phyloP scores from a whole-genome alignment of 2,329 filamentous ascomycete genomes.

The Pochonia chlamydosporia region DNA sequence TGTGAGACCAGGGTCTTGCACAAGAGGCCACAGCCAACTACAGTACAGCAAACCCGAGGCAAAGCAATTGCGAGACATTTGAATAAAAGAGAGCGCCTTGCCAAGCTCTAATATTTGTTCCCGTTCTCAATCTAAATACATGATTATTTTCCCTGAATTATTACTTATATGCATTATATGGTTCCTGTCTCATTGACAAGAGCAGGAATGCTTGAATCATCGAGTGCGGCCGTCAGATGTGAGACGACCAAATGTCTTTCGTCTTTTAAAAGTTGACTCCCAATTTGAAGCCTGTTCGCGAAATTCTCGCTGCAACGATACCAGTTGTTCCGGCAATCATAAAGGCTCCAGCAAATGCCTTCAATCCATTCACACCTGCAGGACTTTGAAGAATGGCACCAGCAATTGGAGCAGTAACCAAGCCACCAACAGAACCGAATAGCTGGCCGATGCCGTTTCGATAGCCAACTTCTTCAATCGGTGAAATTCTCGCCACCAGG shows the following conservation, averaged over 20 bases:
- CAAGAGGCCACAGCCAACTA: too few relatives aligned
- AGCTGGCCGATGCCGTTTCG: constrained; percentile 36
- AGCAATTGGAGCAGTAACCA: constrained; percentile 15
- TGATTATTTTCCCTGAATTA: too few relatives aligned
- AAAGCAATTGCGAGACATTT: too few relatives aligned
- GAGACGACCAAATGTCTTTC: too few relatives aligned
- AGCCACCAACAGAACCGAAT: constrained; percentile 12
- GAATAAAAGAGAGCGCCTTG: too few relatives aligned
- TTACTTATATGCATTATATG: too few relatives aligned
- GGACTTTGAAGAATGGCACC: constrained; percentile 14
- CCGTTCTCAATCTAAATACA: too few relatives aligned
- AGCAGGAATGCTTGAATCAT: too few relatives aligned
- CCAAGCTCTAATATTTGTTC: background rate
- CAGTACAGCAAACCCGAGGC: too few relatives aligned
- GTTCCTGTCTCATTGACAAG: too few relatives aligned
- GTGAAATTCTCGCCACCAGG: constrained; percentile 39
- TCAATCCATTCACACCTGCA: constrained; percentile 10
- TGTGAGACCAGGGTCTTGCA: too few relatives aligned
- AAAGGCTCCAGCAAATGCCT: constrained; percentile 13
- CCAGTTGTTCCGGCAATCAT: constrained; percentile 13
- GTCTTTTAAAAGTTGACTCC: constrained; percentile 8
- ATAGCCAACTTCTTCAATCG: constrained; percentile 47
- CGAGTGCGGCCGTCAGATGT: too few relatives aligned
- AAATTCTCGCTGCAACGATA: constrained; percentile 11
- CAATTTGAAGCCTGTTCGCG: constrained; percentile 12